phyloP scores from a whole-genome alignment of 176 grass and related monocot species.

The Sorghum bicolor region DNA sequence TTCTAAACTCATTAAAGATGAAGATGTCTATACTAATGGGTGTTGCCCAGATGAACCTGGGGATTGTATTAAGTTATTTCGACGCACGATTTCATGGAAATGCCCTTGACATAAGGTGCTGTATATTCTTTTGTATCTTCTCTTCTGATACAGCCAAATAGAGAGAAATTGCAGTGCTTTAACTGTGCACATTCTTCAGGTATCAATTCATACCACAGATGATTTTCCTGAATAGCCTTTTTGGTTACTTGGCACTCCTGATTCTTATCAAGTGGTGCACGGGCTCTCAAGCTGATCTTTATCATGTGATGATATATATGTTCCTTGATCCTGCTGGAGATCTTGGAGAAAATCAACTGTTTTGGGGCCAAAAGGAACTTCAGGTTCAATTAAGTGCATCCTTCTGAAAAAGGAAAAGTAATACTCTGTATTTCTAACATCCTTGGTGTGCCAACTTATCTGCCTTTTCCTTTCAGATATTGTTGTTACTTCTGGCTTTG shows the following conservation, averaged over 20 bases:
- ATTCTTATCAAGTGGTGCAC: slow-evolving; percentile 97
- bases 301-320: slow-evolving; percentile 99
- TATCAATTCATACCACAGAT: slow-evolving; percentile 97
- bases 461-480: slow-evolving; percentile 53
- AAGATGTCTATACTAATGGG: slow-evolving; percentile 99
- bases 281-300: slow-evolving; percentile 92
- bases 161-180: neutral
- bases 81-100: slow-evolving; percentile 92
- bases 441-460: slow-evolving; percentile 23
- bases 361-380: slow-evolving; percentile 93
- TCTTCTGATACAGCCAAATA: neutral
- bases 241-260: slow-evolving; percentile 93
- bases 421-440: slow-evolving; percentile 14
- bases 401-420: slow-evolving; percentile 27
- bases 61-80: slow-evolving; percentile 94
- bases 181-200: slow-evolving; percentile 51
- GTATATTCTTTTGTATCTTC: slow-evolving; percentile 26
- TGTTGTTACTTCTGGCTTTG: slow-evolving; percentile 79
- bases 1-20: slow-evolving; percentile 99
- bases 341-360: slow-evolving; percentile 97
- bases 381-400: slow-evolving; percentile 58
- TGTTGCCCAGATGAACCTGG: slow-evolving; percentile 95
- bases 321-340: slow-evolving; percentile 88
- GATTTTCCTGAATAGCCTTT: slow-evolving; percentile 98
- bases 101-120: slow-evolving; percentile 86